Evolutionary conservation across 805 yeast species (phyloP), one percentile per base, ranked within the genome.

Genomic region (Lipomyces yamanashiensis): DNA sequence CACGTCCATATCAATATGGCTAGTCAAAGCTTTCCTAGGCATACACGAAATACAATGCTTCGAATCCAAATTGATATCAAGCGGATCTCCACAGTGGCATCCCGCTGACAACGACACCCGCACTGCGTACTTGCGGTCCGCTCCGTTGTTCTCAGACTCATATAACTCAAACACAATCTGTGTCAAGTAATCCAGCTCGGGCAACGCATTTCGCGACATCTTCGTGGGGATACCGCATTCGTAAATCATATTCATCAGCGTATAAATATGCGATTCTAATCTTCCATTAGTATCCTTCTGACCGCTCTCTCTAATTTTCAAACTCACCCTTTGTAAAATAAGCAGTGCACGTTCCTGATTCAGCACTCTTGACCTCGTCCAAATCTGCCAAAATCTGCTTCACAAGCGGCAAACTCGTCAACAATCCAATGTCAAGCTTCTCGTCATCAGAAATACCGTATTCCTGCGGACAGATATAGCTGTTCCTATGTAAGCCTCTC

Each of bases 31-130:
- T 59, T 92, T 85, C 72, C 95, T 85, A 53, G 98, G 96, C 71
- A 95, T 95, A 73, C 98, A 93, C 33, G 97, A 92, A 67, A 95
- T 95, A 77, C 95, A 93, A 77, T 95, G 99, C 74, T 91, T 92
- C 52, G 91, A 93, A 77, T 95, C 99, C 53, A 95, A 81, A 76
- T 93, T 97, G 52, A 96, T 96, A 77, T 95, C 99, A 68, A 95
- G 81, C 34, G 99, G 99, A 76, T 93, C 97, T 72, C 92, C 96
- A 0, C 98, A 92, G 77, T 95, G 98, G 76, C 99, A 95, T 21
- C 99, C 99, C 0, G 99, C 98, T 5, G 97, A 89, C 70, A 95
- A 81, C n/a, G 93, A 88, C 65, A 95, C 82, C 72, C 98, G 83
- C 61, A 95, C 88, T 5, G 97, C 88, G 74, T 93, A 97, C 72